Percentiles rank a stretch among this genome's conserved stretches.
phyloP scores from a whole-genome alignment of 73 alveolate species.

The Paramecium sexaurelia region DNA sequence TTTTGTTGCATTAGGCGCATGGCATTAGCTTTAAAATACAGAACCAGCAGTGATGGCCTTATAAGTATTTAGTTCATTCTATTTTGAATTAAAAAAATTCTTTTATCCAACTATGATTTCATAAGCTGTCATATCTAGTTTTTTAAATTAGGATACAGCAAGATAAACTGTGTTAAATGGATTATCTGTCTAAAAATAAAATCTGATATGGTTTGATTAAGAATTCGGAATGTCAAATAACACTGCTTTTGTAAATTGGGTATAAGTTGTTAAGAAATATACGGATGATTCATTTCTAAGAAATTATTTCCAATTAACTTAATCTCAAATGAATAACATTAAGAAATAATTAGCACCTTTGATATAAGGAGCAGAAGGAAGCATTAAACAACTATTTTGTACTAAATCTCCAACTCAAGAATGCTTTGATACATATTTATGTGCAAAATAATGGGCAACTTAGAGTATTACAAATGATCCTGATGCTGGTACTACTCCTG shows the following conservation, averaged over 20 bases:
- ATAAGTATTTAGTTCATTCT: neutral
- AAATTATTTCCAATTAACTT: neutral
- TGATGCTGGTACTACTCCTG: conserved; percentile 17
- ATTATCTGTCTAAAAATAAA: neutral
- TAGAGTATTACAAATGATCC: conserved; percentile 18
- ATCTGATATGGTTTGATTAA: conserved; percentile 38
- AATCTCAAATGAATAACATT: neutral
- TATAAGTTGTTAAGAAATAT: neutral
- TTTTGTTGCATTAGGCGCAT: conserved; percentile 49
- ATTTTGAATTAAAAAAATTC: conserved; percentile 38
- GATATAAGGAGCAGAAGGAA: neutral
- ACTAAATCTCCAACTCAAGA: neutral
- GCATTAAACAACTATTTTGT: neutral
- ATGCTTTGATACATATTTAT: neutral
- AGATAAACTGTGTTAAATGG: neutral
- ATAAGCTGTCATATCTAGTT: neutral
- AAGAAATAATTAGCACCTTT: neutral
- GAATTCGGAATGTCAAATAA: conserved; percentile 30
- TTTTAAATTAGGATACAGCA: conserved; percentile 27
- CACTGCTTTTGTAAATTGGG: conserved; percentile 37
- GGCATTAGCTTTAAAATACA: conserved; percentile 8
- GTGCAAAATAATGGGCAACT: conserved; percentile 36
- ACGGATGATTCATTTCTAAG: neutral
- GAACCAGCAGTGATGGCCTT: conserved; percentile 20
- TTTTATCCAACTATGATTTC: conserved; percentile 36